Evolutionary conservation across 148 eudicot species (phyloP), one percentile per base, ranked within the genome.

Genomic region (Simmondsia chinensis): DNA sequence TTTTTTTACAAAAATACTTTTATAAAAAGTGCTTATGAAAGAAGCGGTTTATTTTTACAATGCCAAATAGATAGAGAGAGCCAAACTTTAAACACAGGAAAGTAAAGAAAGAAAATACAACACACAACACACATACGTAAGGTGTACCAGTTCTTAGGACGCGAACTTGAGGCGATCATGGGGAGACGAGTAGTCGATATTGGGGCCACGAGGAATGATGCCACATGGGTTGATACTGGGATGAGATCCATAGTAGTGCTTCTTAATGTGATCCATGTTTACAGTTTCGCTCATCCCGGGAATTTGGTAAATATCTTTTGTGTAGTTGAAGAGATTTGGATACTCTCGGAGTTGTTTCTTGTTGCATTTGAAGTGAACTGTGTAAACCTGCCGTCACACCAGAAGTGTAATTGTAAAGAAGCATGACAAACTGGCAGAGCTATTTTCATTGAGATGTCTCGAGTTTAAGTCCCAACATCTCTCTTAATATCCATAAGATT

Each of bases 361-460:
- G 78, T 79, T 82, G 61, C 96, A 87, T 71, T 87, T 87, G 80
- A 87, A 87, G 69, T 87, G 75, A 64, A 87, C 96, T 3, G 76
- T 77, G 64, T 87, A 82, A 12, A 83, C 94, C 94, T 83, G 74
- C 21, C 34, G 41, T 5, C 10, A 29, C 37, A 9, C 4, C 6
- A 39, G 26, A 34, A 9, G 7, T 24, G 20, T 13, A 23, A 19
- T 2, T 2, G 17, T 14, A 20, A 5, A 8, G 29, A 1, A 27
- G 29, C 9, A 20, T 30, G 24, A 45, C 14, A 24, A n/a, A n/a
- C n/a, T n/a, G n/a, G n/a, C n/a, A n/a, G n/a, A n/a, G n/a, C n/a
- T n/a, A n/a, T n/a, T n/a, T n/a, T n/a, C n/a, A n/a, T n/a, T n/a
- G n/a, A n/a, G n/a, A n/a, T n/a, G n/a, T n/a, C n/a, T n/a, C n/a